Percentiles rank a stretch among this genome's conserved stretches.
These are phyloP conservation scores for Chaetoceros muelleri DNA, from an alignment of 108 stramenopile genomes.

Conservation along the genomic window DNA sequence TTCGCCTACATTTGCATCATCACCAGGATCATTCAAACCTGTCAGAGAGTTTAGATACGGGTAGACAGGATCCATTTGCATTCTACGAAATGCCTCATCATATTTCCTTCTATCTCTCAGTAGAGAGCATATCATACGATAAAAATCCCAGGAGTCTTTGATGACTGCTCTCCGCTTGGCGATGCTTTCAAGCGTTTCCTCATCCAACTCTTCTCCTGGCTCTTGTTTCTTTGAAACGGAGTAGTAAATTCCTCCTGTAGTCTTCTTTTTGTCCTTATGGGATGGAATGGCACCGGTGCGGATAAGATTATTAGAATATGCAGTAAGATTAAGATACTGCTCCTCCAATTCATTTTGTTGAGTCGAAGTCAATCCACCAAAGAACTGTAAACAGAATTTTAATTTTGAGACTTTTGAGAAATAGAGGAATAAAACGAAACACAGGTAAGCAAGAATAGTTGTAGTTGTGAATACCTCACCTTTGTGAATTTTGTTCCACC, in stretches of 20 bases:
- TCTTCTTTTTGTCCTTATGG: constrained; percentile 18
- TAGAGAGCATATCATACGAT: constrained; percentile 72
- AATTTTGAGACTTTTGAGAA: background rate
- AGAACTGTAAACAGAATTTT: background rate
- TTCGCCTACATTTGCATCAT: constrained; percentile 56
- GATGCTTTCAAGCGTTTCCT: constrained; percentile 71
- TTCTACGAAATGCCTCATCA: constrained; percentile 65
- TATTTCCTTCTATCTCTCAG: constrained; percentile 70
- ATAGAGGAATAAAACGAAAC: too few relatives aligned
- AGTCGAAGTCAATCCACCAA: background rate
- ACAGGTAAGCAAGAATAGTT: background rate
- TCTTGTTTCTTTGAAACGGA: constrained; percentile 37
- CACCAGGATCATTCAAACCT: constrained; percentile 71
- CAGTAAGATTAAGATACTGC: constrained; percentile 65
- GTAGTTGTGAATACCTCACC: background rate
- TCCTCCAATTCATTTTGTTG: constrained; percentile 58
- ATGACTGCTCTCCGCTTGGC: constrained; percentile 83
- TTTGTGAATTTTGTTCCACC: background rate
- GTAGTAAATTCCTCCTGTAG: constrained; percentile 59
- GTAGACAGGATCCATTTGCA: constrained; percentile 76
- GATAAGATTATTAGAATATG: constrained; percentile 75
- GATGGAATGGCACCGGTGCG: constrained; percentile 46
- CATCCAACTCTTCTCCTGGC: constrained; percentile 51
- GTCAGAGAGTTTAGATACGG: constrained; percentile 75
- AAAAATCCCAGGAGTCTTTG: constrained; percentile 85